Conservation (phyloP, 805 yeast species). For the Blastobotrys chiropterorum region DNA sequence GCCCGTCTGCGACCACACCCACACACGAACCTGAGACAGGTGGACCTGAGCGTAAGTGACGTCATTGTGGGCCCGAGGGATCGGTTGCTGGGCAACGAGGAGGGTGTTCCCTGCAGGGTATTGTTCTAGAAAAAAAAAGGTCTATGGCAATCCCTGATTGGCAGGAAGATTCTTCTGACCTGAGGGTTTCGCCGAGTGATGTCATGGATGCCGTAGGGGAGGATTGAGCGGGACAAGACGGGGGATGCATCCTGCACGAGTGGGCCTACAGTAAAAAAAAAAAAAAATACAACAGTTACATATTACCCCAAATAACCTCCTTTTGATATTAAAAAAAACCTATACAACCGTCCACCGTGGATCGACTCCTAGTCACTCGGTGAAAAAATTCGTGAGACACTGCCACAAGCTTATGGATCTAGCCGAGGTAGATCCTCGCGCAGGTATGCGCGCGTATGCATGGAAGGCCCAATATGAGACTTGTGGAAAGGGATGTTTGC, state of each 20-base stretch:
- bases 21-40: neutral
- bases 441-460: neutral
- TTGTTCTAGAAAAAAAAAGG: neutral
- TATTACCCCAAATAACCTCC: no score
- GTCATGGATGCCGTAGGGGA: neutral
- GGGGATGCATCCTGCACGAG: neutral
- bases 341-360: no score
- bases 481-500: neutral
- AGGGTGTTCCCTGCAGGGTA: neutral
- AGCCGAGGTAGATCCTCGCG: neutral
- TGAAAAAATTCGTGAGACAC: neutral
- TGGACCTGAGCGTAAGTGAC: neutral
- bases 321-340: no score
- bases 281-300: no score
- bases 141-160: neutral
- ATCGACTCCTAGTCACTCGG: no score
- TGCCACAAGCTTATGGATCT: neutral
- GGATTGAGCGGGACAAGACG: no score
- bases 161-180: no score
- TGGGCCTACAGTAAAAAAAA: neutral
- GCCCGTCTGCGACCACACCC: neutral
- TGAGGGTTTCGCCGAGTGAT: neutral
- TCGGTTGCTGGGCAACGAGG: neutral
- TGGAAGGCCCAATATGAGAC: no score
- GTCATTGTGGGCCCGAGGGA: neutral